Evolutionary conservation across 2,329 filamentous ascomycete genomes (phyloP).

Genomic region (Colletotrichum neosansevieriae): DNA sequence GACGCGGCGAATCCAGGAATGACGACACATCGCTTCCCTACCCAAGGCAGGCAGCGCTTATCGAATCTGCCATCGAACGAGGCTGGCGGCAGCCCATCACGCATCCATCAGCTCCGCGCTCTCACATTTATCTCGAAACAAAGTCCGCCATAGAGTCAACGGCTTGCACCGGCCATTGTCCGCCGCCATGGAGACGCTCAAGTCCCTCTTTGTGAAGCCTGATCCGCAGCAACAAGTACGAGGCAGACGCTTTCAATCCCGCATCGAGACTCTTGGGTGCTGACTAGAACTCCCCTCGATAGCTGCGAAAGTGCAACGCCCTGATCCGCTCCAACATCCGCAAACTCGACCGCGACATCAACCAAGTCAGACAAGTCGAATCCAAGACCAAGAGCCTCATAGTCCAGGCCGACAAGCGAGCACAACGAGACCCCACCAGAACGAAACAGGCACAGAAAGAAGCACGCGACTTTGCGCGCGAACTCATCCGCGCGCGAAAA

Average conservation of each 20-base stretch:
- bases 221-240: constrained; percentile 91
- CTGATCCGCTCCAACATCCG: constrained; percentile 91
- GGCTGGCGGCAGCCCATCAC: constrained; percentile 31
- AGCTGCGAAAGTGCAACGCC: constrained; percentile 96
- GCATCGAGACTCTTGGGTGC: constrained; percentile 4
- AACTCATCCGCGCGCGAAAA: constrained; percentile 86
- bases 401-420: constrained; percentile 83
- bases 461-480: constrained; percentile 87
- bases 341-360: constrained; percentile 94
- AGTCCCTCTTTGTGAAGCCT: constrained; percentile 88
- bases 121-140: background rate
- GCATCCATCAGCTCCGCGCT: constrained; percentile 11
- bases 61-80: constrained; percentile 32
- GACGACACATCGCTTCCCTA: constrained; percentile 38
- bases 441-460: constrained; percentile 84
- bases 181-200: constrained; percentile 83
- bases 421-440: constrained; percentile 82
- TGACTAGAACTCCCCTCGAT: constrained; percentile 22
- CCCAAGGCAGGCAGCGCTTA: constrained; percentile 36
- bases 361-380: constrained; percentile 81
- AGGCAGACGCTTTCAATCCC: constrained; percentile 41
- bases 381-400: constrained; percentile 88
- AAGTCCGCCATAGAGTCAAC: background rate
- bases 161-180: constrained; percentile 11
- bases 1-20: constrained; percentile 26